These are phyloP conservation scores for Endocalyx cinctus DNA, from an alignment of 2,329 filamentous ascomycete genomes.

Conservation along the genomic window DNA sequence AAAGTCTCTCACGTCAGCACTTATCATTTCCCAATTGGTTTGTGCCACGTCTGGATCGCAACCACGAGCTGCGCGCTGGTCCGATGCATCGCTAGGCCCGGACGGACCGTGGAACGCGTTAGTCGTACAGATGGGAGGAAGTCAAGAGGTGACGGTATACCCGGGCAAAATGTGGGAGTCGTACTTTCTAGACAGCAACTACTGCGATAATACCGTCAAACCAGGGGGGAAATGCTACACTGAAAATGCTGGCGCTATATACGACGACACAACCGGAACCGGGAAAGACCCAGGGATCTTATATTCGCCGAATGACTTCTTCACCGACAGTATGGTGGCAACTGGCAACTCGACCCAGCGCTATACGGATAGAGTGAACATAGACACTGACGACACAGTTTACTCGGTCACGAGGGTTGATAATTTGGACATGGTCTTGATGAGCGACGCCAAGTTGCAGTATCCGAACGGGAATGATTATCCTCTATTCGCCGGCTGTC, in stretches of 20 bases:
- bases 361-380: conserved; percentile 2
- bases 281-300: too few relatives aligned
- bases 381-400: conserved; percentile 2
- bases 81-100: conserved; percentile 17
- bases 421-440: conserved; percentile 13
- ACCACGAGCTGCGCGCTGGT: too few relatives aligned
- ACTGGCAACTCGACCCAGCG: conserved; percentile 1
- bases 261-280: too few relatives aligned
- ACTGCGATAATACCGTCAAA: conserved; percentile 12
- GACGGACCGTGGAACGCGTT: conserved; percentile 27
- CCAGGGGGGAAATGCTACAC: conserved; percentile 8
- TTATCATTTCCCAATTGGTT: too few relatives aligned
- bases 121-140: conserved; percentile 9
- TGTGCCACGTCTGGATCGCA: too few relatives aligned
- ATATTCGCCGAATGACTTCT: conserved; percentile 3
- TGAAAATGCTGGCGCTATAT: conserved; percentile 8
- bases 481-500: conserved; percentile 19
- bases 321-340: neutral
- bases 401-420: too few relatives aligned
- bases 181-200: conserved; percentile 12
- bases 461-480: conserved; percentile 18
- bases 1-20: too few relatives aligned
- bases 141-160: conserved; percentile 14
- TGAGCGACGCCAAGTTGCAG: conserved; percentile 12
- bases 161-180: conserved; percentile 17